Percentiles rank a stretch among this genome's conserved stretches.
Evolutionary conservation across 805 yeast species (phyloP).

Genomic region (Saturnispora mendoncae): DNA sequence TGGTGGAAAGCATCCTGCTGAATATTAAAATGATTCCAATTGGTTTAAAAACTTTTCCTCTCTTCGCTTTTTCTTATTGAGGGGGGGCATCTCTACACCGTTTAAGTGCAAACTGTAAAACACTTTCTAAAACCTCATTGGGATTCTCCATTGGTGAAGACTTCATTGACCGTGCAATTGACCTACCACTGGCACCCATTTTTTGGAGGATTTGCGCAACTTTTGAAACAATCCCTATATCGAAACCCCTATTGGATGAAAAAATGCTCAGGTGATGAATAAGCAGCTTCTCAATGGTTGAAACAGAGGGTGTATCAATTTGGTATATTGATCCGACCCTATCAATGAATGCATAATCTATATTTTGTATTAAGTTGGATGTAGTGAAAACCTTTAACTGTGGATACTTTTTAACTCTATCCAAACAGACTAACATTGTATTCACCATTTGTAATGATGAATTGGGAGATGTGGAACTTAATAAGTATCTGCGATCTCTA

Average conservation of each 20-base stretch:
- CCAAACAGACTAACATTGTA: constrained; percentile 35
- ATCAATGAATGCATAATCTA: constrained; percentile 38
- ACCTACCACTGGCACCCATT: too few species aligned
- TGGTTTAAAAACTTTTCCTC: constrained; percentile 4
- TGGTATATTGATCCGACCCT: constrained; percentile 32
- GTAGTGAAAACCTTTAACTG: constrained; percentile 35
- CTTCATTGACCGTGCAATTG: too few species aligned
- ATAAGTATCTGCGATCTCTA: constrained; percentile 29
- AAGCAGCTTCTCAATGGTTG: constrained; percentile 2
- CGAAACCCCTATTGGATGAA: neutral
- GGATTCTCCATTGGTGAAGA: too few species aligned
- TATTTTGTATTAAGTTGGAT: constrained; percentile 30
- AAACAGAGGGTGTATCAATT: constrained; percentile 29
- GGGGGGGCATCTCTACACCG: neutral
- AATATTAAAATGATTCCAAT: constrained; percentile 5
- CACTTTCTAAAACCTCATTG: neutral
- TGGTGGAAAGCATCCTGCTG: constrained; percentile 12
- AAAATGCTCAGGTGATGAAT: neutral
- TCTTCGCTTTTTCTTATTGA: neutral
- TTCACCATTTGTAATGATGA: constrained; percentile 33
- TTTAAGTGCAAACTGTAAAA: neutral
- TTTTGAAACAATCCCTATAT: neutral
- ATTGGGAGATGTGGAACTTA: constrained; percentile 32
- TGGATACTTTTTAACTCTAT: constrained; percentile 28
- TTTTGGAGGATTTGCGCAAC: neutral